Percentiles rank a stretch among this genome's conserved stretches.
Evolutionary conservation across 129 eudicot genomes (phyloP).

Genomic region (Escallonia herrerae): DNA sequence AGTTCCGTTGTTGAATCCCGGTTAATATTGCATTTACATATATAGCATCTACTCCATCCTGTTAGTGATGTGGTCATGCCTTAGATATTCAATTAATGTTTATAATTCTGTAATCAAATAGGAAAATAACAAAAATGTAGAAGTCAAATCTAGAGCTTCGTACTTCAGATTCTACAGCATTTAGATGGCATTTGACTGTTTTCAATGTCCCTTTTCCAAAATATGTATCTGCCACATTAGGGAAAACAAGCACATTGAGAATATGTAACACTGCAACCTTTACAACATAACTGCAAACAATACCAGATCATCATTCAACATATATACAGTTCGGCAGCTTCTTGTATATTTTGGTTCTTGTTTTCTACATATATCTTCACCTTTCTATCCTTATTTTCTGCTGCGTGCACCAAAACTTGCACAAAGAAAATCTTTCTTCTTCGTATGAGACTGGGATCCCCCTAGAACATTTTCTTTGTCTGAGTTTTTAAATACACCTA

Average conservation of each 20-base stretch:
- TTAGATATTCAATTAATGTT: background rate
- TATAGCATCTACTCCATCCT: constrained; percentile 85
- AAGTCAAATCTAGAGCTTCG: constrained; percentile 10
- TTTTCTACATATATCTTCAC: background rate
- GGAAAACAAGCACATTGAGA: background rate
- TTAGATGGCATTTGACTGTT: constrained; percentile 61
- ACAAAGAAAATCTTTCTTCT: background rate
- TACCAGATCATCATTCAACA: background rate
- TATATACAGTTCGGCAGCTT: background rate
- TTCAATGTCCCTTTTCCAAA: constrained; percentile 85
- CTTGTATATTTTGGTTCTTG: background rate
- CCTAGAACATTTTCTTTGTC: background rate
- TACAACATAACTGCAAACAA: background rate
- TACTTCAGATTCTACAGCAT: constrained; percentile 56
- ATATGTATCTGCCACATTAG: constrained; percentile 61
- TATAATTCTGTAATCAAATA: background rate
- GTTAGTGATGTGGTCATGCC: constrained; percentile 1
- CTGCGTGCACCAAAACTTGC: background rate
- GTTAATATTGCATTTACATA: constrained; percentile 74
- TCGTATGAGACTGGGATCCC: too few species aligned
- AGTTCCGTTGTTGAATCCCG: constrained; percentile 87
- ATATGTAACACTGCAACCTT: background rate
- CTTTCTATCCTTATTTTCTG: background rate
- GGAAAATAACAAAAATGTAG: background rate
- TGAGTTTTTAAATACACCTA: too few species aligned